These are phyloP conservation scores for Trichosporon sp. DNA, from an alignment of 1,284 basidiomycete species.

Conservation along the genomic window DNA sequence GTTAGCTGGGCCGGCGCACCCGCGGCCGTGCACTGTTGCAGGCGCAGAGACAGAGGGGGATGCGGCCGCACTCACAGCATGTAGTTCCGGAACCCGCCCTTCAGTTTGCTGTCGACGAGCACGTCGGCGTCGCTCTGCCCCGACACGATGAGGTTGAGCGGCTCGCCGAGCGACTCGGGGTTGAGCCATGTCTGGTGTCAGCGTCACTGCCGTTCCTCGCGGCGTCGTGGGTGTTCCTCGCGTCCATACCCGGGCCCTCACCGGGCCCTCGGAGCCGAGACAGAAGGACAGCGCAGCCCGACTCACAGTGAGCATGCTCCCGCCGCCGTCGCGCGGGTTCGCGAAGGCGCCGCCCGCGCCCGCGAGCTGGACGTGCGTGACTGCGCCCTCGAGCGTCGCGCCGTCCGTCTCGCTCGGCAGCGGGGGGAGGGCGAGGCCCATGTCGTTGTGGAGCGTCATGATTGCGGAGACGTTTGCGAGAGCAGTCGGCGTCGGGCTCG, in stretches of 20 bases:
- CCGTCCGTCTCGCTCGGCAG: not conserved
- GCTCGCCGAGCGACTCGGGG: constrained; percentile 63
- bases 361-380: not conserved
- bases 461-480: not conserved
- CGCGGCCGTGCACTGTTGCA: too few species aligned
- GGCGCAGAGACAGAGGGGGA: not conserved
- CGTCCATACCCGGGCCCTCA: not conserved
- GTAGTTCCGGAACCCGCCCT: constrained; percentile 80
- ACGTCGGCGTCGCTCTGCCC: constrained; percentile 69
- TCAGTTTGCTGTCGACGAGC: constrained; percentile 58
- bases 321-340: not conserved
- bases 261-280: not conserved
- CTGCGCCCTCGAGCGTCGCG: not conserved
- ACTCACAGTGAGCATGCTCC: constrained; percentile 1
- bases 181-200: not conserved
- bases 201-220: not conserved
- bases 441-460: not conserved
- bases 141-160: constrained; percentile 79
- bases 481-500: too few species aligned
- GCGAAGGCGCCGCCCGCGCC: not conserved
- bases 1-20: too few species aligned
- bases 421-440: not conserved
- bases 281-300: not conserved
- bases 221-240: too few species aligned
- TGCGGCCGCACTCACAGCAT: constrained; percentile 56